Evolutionary conservation across 2,329 filamentous ascomycete species (phyloP).

Genomic region (Nothophoma quercina): DNA sequence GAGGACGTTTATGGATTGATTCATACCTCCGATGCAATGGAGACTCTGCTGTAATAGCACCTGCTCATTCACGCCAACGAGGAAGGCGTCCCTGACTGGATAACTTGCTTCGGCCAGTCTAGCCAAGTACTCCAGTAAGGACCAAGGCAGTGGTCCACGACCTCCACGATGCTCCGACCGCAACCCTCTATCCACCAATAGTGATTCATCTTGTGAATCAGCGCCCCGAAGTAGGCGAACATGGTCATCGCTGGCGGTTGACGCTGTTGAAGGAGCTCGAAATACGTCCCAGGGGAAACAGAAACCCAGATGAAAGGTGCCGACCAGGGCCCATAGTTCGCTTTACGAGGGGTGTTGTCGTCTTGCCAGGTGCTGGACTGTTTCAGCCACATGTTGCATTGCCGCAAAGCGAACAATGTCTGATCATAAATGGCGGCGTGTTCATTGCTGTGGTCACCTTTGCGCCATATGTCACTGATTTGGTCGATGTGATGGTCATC

Average conservation of each 20-base stretch:
- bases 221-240: slow-evolving; percentile 28
- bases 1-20: too few relatives aligned
- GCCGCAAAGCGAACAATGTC: slow-evolving; percentile 18
- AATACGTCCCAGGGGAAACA: slow-evolving; percentile 18
- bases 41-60: too few relatives aligned
- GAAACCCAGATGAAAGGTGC: slow-evolving; percentile 32
- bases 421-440: slow-evolving; percentile 19
- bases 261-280: slow-evolving; percentile 25
- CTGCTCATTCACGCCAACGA: neutral
- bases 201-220: slow-evolving; percentile 16
- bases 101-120: slow-evolving; percentile 20
- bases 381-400: slow-evolving; percentile 20
- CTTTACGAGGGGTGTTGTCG: slow-evolving; percentile 4
- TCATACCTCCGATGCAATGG: too few relatives aligned
- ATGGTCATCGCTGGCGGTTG: slow-evolving; percentile 27
- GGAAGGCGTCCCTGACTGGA: neutral
- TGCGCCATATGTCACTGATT: slow-evolving; percentile 20
- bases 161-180: slow-evolving; percentile 26
- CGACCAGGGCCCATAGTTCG: slow-evolving; percentile 22
- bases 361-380: slow-evolving; percentile 12
- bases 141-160: slow-evolving; percentile 23
- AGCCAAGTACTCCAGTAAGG: slow-evolving; percentile 25
- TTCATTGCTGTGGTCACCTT: neutral
- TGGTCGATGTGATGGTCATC: slow-evolving; percentile 19
- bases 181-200: slow-evolving; percentile 35